A percentile compares a stretch with the other conserved stretches of the same genome.
Conservation (phyloP, 108 stramenopile genomes). For the Pseudonitzschia delicatissima region DNA sequence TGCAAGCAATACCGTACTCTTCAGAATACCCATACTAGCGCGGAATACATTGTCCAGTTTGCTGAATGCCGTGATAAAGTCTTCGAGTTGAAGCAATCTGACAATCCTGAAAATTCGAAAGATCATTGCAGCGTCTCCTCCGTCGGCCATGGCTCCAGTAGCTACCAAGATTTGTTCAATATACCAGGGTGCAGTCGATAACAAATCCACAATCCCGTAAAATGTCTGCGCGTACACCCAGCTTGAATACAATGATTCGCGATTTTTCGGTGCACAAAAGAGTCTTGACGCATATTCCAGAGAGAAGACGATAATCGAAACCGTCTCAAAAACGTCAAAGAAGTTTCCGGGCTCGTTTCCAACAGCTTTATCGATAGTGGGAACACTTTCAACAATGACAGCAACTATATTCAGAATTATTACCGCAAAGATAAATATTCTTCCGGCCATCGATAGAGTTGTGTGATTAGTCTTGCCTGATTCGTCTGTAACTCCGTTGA, state of each 20-base stretch:
- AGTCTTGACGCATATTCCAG: constrained; percentile 73
- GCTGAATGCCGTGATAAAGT: constrained; percentile 85
- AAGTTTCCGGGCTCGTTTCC: constrained; percentile 71
- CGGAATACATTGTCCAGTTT: constrained; percentile 92
- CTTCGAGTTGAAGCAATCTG: constrained; percentile 87
- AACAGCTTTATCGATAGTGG: constrained; percentile 60
- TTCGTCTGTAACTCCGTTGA: constrained; percentile 56
- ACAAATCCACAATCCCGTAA: constrained; percentile 88
- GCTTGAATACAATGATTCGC: constrained; percentile 75
- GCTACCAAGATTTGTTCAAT: constrained; percentile 51
- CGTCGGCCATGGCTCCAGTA: constrained; percentile 35
- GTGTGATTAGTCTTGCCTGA: constrained; percentile 43
- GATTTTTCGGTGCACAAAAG: constrained; percentile 84
- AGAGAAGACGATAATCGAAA: constrained; percentile 77
- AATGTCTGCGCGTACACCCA: constrained; percentile 81
- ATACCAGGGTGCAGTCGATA: constrained; percentile 87
- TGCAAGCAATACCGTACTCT: constrained; percentile 86
- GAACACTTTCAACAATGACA: constrained; percentile 76
- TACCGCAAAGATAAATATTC: constrained; percentile 67
- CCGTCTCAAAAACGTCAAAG: constrained; percentile 77
- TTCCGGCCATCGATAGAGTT: constrained; percentile 26
- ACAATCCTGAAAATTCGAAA: constrained; percentile 89
- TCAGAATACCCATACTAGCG: constrained; percentile 80
- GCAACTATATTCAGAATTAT: constrained; percentile 82
- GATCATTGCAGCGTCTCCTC: constrained; percentile 62